These are phyloP conservation scores for Lichtheimia hyalospora DNA, from an alignment of 371 early-diverging fungal genomes.

Conservation along the genomic window DNA sequence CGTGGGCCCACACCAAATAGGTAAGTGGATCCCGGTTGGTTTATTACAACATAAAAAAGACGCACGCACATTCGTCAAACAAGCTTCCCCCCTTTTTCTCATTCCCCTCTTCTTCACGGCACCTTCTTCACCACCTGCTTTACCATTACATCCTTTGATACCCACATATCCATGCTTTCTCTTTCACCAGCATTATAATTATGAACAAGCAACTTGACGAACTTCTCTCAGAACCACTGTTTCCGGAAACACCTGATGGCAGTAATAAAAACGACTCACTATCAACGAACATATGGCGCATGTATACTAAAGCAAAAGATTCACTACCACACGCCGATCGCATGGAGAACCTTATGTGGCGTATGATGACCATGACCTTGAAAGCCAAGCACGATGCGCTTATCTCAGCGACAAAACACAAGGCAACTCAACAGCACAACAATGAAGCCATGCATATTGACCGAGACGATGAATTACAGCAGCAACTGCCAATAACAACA, in stretches of 20 bases:
- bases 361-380: constrained; percentile 67
- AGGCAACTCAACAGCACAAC: background rate
- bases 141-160: too few relatives aligned
- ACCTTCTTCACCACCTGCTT: too few relatives aligned
- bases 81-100: too few relatives aligned
- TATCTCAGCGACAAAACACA: background rate
- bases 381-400: constrained; percentile 33
- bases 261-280: constrained; percentile 51
- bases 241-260: background rate
- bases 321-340: constrained; percentile 63
- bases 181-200: too few relatives aligned
- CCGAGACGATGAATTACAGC: background rate
- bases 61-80: too few relatives aligned
- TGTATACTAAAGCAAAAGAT: constrained; percentile 71
- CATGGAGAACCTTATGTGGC: constrained; percentile 72
- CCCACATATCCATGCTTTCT: too few relatives aligned
- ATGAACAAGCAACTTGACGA: background rate
- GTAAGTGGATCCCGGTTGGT: too few relatives aligned
- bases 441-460: constrained; percentile 8
- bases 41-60: too few relatives aligned
- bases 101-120: too few relatives aligned
- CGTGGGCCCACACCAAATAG: too few relatives aligned
- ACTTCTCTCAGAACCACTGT: constrained; percentile 2
- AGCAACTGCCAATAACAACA: background rate
- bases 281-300: constrained; percentile 65